phyloP scores from a whole-genome alignment of 176 grass and related monocot genomes.

The Dendrocalamus sinicus region DNA sequence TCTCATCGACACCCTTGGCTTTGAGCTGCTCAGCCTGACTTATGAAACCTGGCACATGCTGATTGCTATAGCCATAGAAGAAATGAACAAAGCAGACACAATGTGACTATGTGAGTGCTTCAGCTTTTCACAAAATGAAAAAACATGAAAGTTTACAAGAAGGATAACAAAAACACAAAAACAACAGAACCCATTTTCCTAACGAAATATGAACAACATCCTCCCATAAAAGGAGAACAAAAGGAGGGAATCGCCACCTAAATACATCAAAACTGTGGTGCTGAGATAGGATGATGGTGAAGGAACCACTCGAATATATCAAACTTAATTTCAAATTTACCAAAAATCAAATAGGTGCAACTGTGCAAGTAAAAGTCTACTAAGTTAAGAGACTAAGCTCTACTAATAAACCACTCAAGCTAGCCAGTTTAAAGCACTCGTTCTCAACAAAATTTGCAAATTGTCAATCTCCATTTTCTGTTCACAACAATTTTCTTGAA shows the following conservation, averaged over 20 bases:
- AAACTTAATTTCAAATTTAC: neutral
- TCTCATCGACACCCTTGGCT: conserved; percentile 93
- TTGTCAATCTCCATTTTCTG: neutral
- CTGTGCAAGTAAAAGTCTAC: neutral
- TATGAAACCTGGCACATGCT: conserved; percentile 95
- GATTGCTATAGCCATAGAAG: conserved; percentile 59
- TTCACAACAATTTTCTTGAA: neutral
- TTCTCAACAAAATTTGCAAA: neutral
- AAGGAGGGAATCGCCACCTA: neutral
- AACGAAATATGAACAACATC: neutral
- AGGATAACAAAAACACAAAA: neutral
- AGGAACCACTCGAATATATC: neutral
- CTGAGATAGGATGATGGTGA: neutral
- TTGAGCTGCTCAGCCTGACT: conserved; percentile 83
- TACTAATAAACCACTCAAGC: neutral
- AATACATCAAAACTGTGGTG: conserved; percentile 10
- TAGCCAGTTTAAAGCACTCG: neutral
- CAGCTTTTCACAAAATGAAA: conserved; percentile 23
- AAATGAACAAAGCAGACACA: neutral
- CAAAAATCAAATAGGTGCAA: neutral
- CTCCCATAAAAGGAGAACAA: neutral
- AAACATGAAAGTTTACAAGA: neutral
- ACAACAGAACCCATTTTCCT: neutral
- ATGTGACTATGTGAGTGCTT: conserved; percentile 22
- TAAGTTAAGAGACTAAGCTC: neutral